Base-by-base conservation (phyloP, 495 filamentous ascomycete species). In the Eremomyces bilateralis region DNA sequence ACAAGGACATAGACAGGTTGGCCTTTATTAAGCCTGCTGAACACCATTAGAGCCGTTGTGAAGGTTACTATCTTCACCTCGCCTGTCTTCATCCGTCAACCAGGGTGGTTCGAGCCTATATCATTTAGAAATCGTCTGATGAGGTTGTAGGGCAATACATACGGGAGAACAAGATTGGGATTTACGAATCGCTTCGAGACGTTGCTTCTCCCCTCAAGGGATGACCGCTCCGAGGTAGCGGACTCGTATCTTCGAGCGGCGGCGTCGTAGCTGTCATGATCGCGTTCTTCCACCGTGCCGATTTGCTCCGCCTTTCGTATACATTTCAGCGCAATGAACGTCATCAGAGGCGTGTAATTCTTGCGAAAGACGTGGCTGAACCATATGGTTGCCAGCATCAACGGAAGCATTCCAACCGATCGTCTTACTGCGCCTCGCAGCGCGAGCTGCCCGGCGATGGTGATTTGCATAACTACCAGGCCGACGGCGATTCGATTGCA, bases 261-360 rank as follows among this genome's bases (percentile, higher is more conserved):
- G 2, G 34, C n/a, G n/a, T n/a, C n/a, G n/a, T n/a, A n/a, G n/a
- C n/a, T n/a, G n/a, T n/a, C n/a, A n/a, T n/a, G n/a, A n/a, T n/a
- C n/a, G n/a, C n/a, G n/a, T 11, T 11, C 30, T 17, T 8, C 10
- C 8, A 8, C 41, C 1, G 44, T 22, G 20, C 52, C 53, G 3
- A 40, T 49, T 31, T 45, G 57, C 31, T 63, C 57, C 1, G 71
- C 65, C 3, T 67, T 59, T 42, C 71, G 63, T 36, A 94, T 80
- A 45, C 80, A 90, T 43, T 78, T 64, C 20, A 99, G 57, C 20
- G 90, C 81, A 49, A 95, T 95, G 50, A 84, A 95, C 40, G 72
- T 75, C 54, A 79, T 91, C 34, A 94, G 53, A 0, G 84, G 84
- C 41, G 78, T 75, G 42, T 82, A 95, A 6, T 71, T 75, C 17